Evolutionary conservation across 208 protist genomes (phyloP).

Genomic region (Porcisia hertigi): DNA sequence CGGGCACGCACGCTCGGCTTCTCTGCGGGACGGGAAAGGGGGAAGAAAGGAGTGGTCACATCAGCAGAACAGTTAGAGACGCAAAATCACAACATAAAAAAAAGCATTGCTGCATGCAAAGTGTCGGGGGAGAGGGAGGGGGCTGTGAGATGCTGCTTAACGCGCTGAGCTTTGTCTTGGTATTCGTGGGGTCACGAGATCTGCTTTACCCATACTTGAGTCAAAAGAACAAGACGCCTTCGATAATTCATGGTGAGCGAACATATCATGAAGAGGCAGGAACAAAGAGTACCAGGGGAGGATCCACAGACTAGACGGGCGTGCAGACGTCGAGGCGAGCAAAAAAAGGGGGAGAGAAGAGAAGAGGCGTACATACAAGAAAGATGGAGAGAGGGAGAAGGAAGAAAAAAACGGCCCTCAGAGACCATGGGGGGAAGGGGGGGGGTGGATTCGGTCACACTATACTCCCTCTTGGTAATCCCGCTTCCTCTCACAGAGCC

Average conservation of each 20-base stretch:
- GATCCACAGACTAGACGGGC: no score
- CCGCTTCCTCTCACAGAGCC: neutral
- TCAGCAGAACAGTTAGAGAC: neutral
- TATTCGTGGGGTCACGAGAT: neutral
- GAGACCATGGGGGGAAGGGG: neutral
- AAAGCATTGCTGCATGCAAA: neutral
- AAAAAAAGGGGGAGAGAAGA: slow-evolving; percentile 20
- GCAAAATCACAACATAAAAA: neutral
- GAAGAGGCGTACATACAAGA: neutral
- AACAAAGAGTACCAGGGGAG: neutral
- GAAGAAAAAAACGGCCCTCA: neutral
- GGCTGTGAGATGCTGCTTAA: neutral
- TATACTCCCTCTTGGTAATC: neutral
- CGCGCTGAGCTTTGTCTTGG: neutral
- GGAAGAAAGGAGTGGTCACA: neutral
- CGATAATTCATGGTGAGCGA: neutral
- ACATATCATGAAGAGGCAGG: neutral
- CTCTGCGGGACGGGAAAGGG: neutral
- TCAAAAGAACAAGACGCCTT: neutral
- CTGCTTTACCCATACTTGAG: neutral
- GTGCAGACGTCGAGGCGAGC: neutral
- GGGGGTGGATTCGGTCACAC: neutral
- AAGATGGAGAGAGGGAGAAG: no score
- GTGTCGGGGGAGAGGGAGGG: neutral
- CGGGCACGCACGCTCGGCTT: neutral